Conservation (phyloP, 1,284 basidiomycete species). For the Sphagnurus paluster region DNA sequence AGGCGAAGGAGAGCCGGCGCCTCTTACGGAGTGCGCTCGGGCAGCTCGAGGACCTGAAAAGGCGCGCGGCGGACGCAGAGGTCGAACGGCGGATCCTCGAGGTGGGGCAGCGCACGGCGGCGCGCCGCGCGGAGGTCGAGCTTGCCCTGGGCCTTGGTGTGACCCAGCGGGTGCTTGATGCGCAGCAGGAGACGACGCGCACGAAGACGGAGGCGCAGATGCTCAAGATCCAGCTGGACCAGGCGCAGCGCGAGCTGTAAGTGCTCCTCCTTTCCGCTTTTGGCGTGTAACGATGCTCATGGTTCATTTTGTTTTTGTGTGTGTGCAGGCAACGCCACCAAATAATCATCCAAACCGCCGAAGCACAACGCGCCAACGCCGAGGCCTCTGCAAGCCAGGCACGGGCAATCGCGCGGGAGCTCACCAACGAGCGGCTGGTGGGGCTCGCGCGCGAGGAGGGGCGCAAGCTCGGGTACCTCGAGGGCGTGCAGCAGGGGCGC, state of each 20-base stretch:
- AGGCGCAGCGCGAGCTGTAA: constrained; percentile 30
- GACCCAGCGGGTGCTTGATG: constrained; percentile 25
- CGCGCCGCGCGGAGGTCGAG: no score
- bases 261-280: constrained; percentile 6
- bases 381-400: constrained; percentile 31
- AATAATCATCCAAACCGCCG: constrained; percentile 23
- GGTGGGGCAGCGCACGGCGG: constrained; percentile 26
- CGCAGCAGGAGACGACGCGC: constrained; percentile 27
- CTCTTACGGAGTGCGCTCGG: constrained; percentile 27
- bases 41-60: constrained; percentile 27
- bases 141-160: constrained; percentile 24
- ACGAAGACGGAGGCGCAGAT: constrained; percentile 29
- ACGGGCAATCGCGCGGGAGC: constrained; percentile 28
- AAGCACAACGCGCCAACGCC: constrained; percentile 33
- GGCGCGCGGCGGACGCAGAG: constrained; percentile 25
- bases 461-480: constrained; percentile 31
- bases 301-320: constrained; percentile 7
- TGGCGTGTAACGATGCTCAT: background rate
- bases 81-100: constrained; percentile 23
- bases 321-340: constrained; percentile 25
- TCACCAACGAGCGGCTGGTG: constrained; percentile 32
- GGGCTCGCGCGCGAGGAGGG: constrained; percentile 35
- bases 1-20: constrained; percentile 27
- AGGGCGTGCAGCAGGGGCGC: constrained; percentile 32
- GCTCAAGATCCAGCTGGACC: constrained; percentile 28